These are phyloP conservation scores for Madurella mycetomatis DNA, from an alignment of 2,329 filamentous ascomycete genomes.

Conservation along the genomic window DNA sequence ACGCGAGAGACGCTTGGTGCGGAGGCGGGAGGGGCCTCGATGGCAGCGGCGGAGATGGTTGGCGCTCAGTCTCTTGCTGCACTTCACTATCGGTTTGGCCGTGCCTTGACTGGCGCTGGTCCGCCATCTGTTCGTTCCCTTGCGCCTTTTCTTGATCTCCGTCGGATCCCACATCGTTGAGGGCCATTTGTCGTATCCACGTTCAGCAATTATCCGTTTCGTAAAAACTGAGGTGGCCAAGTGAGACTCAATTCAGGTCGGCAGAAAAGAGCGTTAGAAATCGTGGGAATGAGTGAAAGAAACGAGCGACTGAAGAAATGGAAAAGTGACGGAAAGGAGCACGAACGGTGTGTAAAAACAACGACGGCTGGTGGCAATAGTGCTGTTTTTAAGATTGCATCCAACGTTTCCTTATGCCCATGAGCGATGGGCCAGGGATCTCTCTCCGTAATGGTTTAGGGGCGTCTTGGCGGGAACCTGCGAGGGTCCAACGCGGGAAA, in stretches of 20 bases:
- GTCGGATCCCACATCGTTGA: background rate
- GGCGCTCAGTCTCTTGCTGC: background rate
- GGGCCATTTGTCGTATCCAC: constrained; percentile 10
- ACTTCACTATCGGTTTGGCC: background rate
- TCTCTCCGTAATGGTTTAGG: constrained; percentile 2
- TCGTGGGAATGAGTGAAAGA: too few relatives aligned
- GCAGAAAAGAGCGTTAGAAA: too few relatives aligned
- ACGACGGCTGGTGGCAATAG: background rate
- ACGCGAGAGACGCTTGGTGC: background rate
- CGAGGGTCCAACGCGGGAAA: background rate
- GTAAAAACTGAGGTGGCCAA: too few relatives aligned
- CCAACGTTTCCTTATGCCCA: background rate
- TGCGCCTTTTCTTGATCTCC: background rate
- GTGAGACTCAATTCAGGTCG: too few relatives aligned
- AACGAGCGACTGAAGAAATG: background rate
- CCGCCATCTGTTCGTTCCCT: background rate
- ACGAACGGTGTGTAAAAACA: background rate
- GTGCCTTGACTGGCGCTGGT: background rate
- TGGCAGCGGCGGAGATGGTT: background rate
- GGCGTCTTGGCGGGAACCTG: constrained; percentile 7
- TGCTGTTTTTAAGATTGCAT: constrained; percentile 18
- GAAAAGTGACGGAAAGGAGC: background rate
- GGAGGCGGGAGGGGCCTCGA: constrained; percentile 2
- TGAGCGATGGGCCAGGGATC: background rate
- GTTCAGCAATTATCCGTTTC: too few relatives aligned